Conservation (phyloP, 78 protist genomes). For the Dictyostelium brefeldianum region DNA sequence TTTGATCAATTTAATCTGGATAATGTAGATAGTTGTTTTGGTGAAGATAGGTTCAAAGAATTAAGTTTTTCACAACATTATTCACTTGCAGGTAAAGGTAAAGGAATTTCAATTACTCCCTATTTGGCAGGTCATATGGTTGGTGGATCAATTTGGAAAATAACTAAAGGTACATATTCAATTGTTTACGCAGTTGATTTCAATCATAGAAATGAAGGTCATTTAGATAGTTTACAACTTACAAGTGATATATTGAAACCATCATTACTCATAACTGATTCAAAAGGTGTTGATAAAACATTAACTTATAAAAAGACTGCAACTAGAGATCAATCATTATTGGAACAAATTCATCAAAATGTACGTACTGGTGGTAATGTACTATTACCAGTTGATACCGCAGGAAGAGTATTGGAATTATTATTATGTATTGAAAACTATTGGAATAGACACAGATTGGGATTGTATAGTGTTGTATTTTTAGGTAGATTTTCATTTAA, state of each 20-base stretch:
- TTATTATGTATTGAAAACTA: constrained; percentile 60
- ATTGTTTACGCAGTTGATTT: constrained; percentile 94
- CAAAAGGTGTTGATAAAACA: constrained; percentile 37
- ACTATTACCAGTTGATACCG: constrained; percentile 89
- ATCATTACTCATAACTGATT: constrained; percentile 90
- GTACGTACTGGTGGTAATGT: constrained; percentile 91
- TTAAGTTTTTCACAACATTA: constrained; percentile 85
- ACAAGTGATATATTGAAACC: constrained; percentile 82
- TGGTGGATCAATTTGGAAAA: constrained; percentile 96
- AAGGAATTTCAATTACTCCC: constrained; percentile 76
- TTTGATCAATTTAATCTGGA: constrained; percentile 83
- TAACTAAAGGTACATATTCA: constrained; percentile 91
- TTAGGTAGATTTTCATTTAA: constrained; percentile 38
- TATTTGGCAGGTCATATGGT: constrained; percentile 86
- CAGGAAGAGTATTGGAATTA: constrained; percentile 89
- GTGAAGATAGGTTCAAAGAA: constrained; percentile 68
- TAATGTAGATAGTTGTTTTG: constrained; percentile 87
- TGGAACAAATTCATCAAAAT: constrained; percentile 24
- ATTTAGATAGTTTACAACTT: constrained; percentile 78
- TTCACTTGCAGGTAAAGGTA: constrained; percentile 4
- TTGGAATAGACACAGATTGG: constrained; percentile 74
- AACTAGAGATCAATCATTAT: constrained; percentile 48
- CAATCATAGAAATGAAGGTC: constrained; percentile 92
- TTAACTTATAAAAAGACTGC: constrained; percentile 35
- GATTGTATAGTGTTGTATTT: constrained; percentile 72